These are phyloP conservation scores for Moricandia moricandioides DNA, from an alignment of 345 rosid species.

Conservation along the genomic window DNA sequence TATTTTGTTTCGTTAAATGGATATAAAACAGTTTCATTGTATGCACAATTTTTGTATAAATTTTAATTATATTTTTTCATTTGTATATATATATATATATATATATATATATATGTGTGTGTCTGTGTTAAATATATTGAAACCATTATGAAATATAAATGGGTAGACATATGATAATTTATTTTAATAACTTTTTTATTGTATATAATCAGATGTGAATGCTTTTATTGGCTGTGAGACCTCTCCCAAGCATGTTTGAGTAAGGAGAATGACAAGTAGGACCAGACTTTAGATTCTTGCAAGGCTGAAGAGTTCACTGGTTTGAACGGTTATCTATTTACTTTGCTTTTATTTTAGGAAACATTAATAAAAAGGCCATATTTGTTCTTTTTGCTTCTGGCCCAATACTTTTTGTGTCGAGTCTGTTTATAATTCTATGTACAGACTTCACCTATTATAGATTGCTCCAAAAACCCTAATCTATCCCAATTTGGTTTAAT, in stretches of 20 bases:
- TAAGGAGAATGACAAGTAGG: constrained; percentile 15
- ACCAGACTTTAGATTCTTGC: background rate
- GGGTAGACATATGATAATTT: too few relatives aligned
- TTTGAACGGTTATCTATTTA: background rate
- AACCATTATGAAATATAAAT: too few relatives aligned
- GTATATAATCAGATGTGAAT: too few relatives aligned
- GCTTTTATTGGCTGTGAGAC: constrained; percentile 71
- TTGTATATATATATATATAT: too few relatives aligned
- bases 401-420: background rate
- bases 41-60: too few relatives aligned
- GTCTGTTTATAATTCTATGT: background rate
- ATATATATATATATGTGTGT: too few relatives aligned
- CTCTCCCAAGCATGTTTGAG: constrained; percentile 80
- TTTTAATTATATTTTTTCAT: too few relatives aligned
- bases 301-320: background rate
- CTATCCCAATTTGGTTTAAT: background rate
- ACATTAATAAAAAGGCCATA: background rate
- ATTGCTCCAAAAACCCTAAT: background rate
- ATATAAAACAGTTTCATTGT: too few relatives aligned
- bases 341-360: background rate
- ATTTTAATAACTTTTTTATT: too few relatives aligned
- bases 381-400: background rate
- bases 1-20: too few relatives aligned
- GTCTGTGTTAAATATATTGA: too few relatives aligned
- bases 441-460: background rate